phyloP scores from a whole-genome alignment of 768 basidiomycete genomes.

The Collybiopsis confluens region DNA sequence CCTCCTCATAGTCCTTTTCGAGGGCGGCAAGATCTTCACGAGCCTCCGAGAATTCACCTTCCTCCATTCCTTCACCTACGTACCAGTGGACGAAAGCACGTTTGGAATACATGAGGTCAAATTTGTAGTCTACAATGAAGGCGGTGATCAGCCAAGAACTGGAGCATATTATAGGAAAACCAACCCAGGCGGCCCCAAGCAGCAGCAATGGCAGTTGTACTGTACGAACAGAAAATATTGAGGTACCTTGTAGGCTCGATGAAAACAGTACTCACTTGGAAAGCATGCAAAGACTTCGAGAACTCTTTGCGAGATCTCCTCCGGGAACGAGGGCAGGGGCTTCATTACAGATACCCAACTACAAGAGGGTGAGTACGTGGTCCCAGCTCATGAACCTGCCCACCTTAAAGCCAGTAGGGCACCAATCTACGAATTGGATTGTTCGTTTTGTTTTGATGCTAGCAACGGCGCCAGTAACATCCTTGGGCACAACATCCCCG shows the following conservation, averaged over 20 bases:
- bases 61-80: conserved; percentile 77
- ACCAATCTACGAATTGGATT: conserved; percentile 98
- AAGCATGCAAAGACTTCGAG: conserved; percentile 95
- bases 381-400: conserved; percentile 1
- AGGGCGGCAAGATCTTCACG: conserved; percentile 99
- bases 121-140: conserved; percentile 79
- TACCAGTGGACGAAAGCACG: conserved; percentile 70
- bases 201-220: conserved; percentile 89
- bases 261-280: conserved; percentile 58
- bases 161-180: background rate
- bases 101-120: conserved; percentile 97
- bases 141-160: background rate
- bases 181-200: conserved; percentile 86
- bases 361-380: background rate
- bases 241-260: background rate
- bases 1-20: conserved; percentile 95
- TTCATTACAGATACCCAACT: conserved; percentile 97
- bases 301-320: conserved; percentile 92
- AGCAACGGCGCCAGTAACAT: conserved; percentile 88
- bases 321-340: conserved; percentile 88
- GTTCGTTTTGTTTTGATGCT: conserved; percentile 97
- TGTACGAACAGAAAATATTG: conserved; percentile 19
- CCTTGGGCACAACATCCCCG: conserved; percentile 96
- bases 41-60: conserved; percentile 98
- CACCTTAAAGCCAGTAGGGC: conserved; percentile 93